These are phyloP conservation scores for Letharia columbiana DNA, from an alignment of 495 filamentous ascomycete species.

Conservation along the genomic window DNA sequence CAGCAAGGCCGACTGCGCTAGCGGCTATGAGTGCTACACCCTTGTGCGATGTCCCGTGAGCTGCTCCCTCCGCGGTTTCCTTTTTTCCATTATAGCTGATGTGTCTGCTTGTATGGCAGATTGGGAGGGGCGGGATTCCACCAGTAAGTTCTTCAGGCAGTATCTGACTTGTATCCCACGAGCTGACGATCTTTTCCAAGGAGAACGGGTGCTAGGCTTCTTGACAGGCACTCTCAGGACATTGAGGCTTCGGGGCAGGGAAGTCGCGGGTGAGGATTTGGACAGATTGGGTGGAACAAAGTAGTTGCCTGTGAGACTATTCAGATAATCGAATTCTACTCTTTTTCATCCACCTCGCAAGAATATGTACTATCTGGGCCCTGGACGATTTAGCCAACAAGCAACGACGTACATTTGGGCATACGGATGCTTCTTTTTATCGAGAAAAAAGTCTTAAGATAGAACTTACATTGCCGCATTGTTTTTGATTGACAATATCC, in stretches of 20 bases:
- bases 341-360: not conserved
- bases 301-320: not conserved
- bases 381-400: too few relatives aligned
- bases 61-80: not conserved
- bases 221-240: not conserved
- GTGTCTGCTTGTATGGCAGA: not conserved
- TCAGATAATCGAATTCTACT: not conserved
- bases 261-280: not conserved
- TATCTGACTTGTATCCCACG: not conserved
- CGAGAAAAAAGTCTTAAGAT: too few relatives aligned
- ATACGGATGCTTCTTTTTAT: too few relatives aligned
- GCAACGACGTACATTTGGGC: too few relatives aligned
- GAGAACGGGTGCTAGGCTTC: slow-evolving; percentile 1
- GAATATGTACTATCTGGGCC: too few relatives aligned
- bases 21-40: slow-evolving; percentile 11
- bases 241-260: not conserved
- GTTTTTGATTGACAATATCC: too few relatives aligned
- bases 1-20: not conserved
- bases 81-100: not conserved
- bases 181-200: not conserved
- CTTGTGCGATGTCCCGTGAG: slow-evolving; percentile 1
- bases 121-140: not conserved
- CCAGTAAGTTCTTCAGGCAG: not conserved
- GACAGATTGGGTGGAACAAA: not conserved
- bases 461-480: too few relatives aligned